These are phyloP conservation scores for Oenanthe sinensis DNA, from an alignment of 129 eudicot genomes.

Conservation along the genomic window DNA sequence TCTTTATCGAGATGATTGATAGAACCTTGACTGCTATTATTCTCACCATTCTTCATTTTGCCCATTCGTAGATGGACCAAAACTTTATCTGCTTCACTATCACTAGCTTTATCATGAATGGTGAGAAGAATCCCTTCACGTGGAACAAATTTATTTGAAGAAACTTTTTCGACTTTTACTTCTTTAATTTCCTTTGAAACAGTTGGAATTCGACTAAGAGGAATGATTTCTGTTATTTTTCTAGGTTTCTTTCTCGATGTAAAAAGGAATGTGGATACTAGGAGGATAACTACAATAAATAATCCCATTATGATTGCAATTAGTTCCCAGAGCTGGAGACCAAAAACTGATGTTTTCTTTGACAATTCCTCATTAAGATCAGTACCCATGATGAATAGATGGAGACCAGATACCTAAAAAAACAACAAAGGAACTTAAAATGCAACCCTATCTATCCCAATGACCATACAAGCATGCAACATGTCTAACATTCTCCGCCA, in stretches of 20 bases:
- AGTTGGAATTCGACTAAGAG: slow-evolving; percentile 62
- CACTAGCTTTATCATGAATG: slow-evolving; percentile 76
- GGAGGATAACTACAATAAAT: slow-evolving; percentile 9
- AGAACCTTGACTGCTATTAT: slow-evolving; percentile 59
- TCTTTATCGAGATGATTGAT: slow-evolving; percentile 51
- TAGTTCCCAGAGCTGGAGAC: slow-evolving; percentile 8
- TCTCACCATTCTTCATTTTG: slow-evolving; percentile 49
- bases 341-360: slow-evolving; percentile 4
- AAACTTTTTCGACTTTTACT: slow-evolving; percentile 75
- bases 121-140: slow-evolving; percentile 63
- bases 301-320: slow-evolving; percentile 10
- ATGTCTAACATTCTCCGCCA: background rate
- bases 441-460: background rate
- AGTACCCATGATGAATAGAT: slow-evolving; percentile 1
- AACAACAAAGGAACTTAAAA: background rate
- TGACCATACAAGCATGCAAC: background rate
- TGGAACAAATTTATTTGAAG: slow-evolving; percentile 52
- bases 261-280: background rate
- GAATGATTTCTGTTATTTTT: slow-evolving; percentile 32
- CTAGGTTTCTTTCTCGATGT: slow-evolving; percentile 41
- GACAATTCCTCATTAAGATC: slow-evolving; percentile 8
- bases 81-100: slow-evolving; percentile 68
- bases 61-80: slow-evolving; percentile 63
- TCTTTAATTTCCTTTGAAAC: slow-evolving; percentile 89
- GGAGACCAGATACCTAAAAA: slow-evolving; percentile 5